Conservation (phyloP, 139 green algal genomes). For the Choricystis sp. region DNA sequence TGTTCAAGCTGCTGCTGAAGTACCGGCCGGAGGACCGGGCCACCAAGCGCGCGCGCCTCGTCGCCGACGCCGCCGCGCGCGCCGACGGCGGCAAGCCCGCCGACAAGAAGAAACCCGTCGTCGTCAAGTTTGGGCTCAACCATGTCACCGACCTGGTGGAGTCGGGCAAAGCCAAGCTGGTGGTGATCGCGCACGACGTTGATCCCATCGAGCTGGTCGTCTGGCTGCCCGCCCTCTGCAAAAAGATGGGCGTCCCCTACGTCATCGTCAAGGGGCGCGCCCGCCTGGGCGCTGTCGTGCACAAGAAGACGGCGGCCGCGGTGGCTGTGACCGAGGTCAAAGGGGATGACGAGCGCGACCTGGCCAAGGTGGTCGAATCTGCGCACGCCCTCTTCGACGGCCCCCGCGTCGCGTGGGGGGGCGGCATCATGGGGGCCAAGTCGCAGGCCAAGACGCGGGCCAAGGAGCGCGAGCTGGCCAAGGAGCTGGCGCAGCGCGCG, state of each 20-base stretch:
- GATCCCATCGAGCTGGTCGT: conserved; percentile 98
- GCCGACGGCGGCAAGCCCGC: conserved; percentile 33
- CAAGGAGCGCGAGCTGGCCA: conserved; percentile 60
- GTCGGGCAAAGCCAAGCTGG: conserved; percentile 82
- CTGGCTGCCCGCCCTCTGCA: conserved; percentile 97
- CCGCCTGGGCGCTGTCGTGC: conserved; percentile 79
- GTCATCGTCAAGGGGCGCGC: conserved; percentile 97
- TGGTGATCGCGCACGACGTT: conserved; percentile 97
- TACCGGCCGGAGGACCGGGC: conserved; percentile 93
- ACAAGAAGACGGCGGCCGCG: conserved; percentile 96
- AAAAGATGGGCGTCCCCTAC: conserved; percentile 98
- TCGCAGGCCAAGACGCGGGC: conserved; percentile 75
- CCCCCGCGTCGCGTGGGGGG: conserved; percentile 71
- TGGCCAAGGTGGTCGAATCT: conserved; percentile 92
- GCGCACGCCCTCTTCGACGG: conserved; percentile 38
- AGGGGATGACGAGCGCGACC: conserved; percentile 94
- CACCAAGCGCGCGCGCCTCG: conserved; percentile 84
- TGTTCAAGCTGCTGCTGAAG: conserved; percentile 99
- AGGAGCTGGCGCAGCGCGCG: conserved; percentile 65
- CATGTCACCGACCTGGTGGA: conserved; percentile 96
- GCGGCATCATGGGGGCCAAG: conserved; percentile 96
- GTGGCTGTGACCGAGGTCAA: conserved; percentile 87
- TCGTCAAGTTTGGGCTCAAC: conserved; percentile 99
- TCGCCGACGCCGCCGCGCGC: conserved; percentile 52
- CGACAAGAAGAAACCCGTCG: conserved; percentile 86